These are phyloP conservation scores for Cutaneotrichosporon daszewskae DNA, from an alignment of 1,284 basidiomycete genomes.

Conservation along the genomic window DNA sequence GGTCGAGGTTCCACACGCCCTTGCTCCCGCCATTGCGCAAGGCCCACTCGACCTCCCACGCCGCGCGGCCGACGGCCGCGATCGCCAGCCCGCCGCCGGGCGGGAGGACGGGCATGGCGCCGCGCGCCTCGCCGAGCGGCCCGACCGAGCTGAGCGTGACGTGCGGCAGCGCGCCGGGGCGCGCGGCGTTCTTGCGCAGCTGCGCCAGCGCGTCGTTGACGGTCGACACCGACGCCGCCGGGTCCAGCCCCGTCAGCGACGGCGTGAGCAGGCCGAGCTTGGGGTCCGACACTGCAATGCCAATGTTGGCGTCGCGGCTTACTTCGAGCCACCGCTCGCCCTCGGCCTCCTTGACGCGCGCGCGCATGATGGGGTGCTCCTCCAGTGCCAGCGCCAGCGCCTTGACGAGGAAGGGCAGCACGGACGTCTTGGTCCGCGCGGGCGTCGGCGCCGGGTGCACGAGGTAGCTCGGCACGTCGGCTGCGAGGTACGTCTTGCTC, in stretches of 20 bases:
- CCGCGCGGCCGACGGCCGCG: slow-evolving; percentile 78
- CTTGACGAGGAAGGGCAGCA: slow-evolving; percentile 81
- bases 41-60: slow-evolving; percentile 53
- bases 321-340: slow-evolving; percentile 34
- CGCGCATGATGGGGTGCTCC: slow-evolving; percentile 51
- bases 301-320: slow-evolving; percentile 30
- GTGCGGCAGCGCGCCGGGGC: slow-evolving; percentile 61
- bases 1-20: slow-evolving; percentile 55
- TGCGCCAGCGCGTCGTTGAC: slow-evolving; percentile 49
- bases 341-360: slow-evolving; percentile 23
- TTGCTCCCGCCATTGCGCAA: slow-evolving; percentile 14
- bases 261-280: slow-evolving; percentile 78
- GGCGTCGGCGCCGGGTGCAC: slow-evolving; percentile 37
- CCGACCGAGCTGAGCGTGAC: slow-evolving; percentile 85
- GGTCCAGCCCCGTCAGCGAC: slow-evolving; percentile 62
- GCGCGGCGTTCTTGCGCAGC: slow-evolving; percentile 58
- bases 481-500: slow-evolving; percentile 41
- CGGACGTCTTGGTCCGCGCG: slow-evolving; percentile 55
- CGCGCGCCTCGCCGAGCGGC: slow-evolving; percentile 65
- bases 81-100: slow-evolving; percentile 86
- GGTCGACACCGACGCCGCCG: slow-evolving; percentile 60
- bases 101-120: slow-evolving; percentile 71
- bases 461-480: slow-evolving; percentile 54
- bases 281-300: slow-evolving; percentile 55
- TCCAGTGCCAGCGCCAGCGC: slow-evolving; percentile 71